Evolutionary conservation across 2,329 filamentous ascomycete genomes (phyloP), one percentile per base, ranked within the genome.

Genomic region (Aspergillus sp.): DNA sequence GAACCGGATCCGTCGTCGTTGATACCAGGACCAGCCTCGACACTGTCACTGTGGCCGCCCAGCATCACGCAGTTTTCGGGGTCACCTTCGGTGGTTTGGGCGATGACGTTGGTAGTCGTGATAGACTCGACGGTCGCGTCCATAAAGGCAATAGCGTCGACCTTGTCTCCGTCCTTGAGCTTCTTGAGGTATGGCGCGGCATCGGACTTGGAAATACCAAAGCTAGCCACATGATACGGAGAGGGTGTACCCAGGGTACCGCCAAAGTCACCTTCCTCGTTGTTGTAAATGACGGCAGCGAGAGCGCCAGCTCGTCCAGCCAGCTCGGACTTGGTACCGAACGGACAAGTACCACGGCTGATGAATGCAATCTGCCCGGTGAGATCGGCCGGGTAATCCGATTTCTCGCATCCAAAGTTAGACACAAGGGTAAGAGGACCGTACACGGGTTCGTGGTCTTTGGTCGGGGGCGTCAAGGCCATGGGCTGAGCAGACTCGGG

Each of bases 1-100:
- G 76, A 81, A 43, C 86, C 86, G 3, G 82, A 83, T 37, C 86
- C 86, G 56, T 90, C 84, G 54, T 90, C 86, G 62, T 90, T 90
- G 73, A 90, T 88, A 13, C 86, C 86, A 2, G 81, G 81, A 0
- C 81, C 81, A 3, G 71, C 75, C 27, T 72, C 69, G 13, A 84
- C 81, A 6, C 76, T 79, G 64, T 85, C 81, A 12, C 74, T 76
- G 62, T 85, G 81, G 3, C 74, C 79, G 34, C 80, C 79, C 10
- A 83, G 62, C 39, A 78, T 73, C 37, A 84, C 68, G 30, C 78
- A 69, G 56, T 83, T 81, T 49, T 79, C 64, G 12, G 76, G 73
- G 59, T 83, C 76, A 35, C 81, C 81, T 10, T 63, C 65, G 48
- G 73, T 76, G 8, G 79, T 79, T 52, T 80, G 75, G 5, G 81